Conservation (phyloP, 495 filamentous ascomycete species). For the Hyaloscypha finlandica region DNA sequence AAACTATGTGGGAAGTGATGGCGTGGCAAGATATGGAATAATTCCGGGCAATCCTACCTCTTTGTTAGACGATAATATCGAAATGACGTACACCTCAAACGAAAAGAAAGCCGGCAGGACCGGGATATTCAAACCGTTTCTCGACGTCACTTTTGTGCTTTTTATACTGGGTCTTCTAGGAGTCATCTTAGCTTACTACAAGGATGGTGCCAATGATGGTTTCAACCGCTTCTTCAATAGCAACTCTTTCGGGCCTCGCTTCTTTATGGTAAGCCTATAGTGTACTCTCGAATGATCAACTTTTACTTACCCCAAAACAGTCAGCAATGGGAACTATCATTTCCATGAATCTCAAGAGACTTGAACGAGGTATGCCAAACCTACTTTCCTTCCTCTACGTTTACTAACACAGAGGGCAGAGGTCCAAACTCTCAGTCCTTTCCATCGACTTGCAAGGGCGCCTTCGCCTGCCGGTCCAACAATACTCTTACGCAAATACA, state of each 20-base stretch:
- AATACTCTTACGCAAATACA: not conserved
- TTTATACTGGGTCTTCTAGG: not conserved
- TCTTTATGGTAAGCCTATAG: not conserved
- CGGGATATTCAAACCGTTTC: not conserved
- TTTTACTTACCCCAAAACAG: not conserved
- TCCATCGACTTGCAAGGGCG: not conserved
- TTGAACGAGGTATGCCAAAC: slow-evolving; percentile 1
- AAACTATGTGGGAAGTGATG: not conserved
- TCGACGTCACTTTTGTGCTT: not conserved
- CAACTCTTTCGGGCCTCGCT: not conserved
- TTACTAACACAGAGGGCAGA: not conserved
- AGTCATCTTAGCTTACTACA: not conserved
- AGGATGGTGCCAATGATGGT: not conserved
- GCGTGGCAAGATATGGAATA: not conserved
- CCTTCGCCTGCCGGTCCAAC: not conserved
- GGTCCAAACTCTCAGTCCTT: not conserved
- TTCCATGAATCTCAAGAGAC: not conserved
- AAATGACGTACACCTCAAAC: not conserved
- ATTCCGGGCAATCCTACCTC: not conserved
- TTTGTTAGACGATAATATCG: not conserved
- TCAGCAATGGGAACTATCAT: slow-evolving; percentile 1
- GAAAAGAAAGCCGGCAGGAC: not conserved
- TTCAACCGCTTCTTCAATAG: slow-evolving; percentile 6
- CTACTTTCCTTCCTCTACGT: not conserved
- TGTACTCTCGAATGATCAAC: not conserved